Percentiles rank a stretch among this genome's conserved stretches.
Evolutionary conservation across 1,139 yeast species (phyloP).

Genomic region (Tardiomyces depauwii): DNA sequence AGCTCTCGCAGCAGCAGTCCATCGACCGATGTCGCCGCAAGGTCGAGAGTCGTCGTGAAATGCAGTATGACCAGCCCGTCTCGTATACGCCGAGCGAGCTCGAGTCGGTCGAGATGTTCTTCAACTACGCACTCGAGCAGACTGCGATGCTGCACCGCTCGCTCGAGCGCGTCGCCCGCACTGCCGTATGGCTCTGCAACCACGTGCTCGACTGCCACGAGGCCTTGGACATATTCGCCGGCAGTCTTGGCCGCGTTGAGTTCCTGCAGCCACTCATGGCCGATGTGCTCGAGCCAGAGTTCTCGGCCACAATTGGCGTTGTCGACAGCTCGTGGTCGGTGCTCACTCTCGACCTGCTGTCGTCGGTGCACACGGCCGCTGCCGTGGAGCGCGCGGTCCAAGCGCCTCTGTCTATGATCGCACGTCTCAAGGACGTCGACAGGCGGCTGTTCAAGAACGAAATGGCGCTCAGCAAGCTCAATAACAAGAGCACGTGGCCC

Average conservation of each 20-base stretch:
- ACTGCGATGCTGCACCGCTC: constrained; percentile 10
- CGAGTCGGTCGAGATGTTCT: constrained; percentile 16
- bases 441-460: constrained; percentile 12
- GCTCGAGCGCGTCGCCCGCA: constrained; percentile 9
- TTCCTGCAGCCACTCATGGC: background rate
- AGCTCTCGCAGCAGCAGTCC: constrained; percentile 23
- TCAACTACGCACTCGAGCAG: constrained; percentile 17
- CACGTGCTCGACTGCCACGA: constrained; percentile 13
- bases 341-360: background rate
- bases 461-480: constrained; percentile 16
- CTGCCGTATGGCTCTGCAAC: constrained; percentile 11
- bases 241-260: background rate
- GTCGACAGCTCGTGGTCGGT: background rate
- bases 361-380: too few species aligned
- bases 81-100: constrained; percentile 10
- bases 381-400: constrained; percentile 4
- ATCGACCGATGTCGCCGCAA: constrained; percentile 26
- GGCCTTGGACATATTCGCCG: constrained; percentile 12
- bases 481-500: constrained; percentile 22
- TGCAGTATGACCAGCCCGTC: constrained; percentile 7
- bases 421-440: constrained; percentile 15
- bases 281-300: background rate
- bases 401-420: constrained; percentile 14
- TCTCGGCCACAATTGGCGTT: background rate
- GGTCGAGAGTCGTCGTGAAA: constrained; percentile 24